Conservation (phyloP, 805 yeast species). For the Debaryomyces hansenii region DNA sequence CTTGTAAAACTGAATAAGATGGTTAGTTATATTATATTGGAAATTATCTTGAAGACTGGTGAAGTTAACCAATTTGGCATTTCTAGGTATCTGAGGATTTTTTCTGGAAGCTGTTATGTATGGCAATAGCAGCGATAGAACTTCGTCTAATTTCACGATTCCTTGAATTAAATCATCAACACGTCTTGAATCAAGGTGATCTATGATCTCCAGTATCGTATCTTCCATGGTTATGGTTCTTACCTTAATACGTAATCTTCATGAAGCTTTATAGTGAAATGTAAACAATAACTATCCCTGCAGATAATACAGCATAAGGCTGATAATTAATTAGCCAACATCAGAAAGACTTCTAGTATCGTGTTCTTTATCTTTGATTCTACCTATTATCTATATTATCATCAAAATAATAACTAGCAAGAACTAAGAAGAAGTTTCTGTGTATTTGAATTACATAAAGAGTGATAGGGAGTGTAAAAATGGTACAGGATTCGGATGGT, state of each 20-base stretch:
- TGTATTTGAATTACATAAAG: no score
- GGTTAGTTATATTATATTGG: conserved; percentile 48
- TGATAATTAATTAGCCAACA: not conserved
- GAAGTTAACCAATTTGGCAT: conserved; percentile 24
- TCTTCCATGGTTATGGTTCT: conserved; percentile 7
- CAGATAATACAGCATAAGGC: not conserved
- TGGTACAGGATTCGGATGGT: not conserved
- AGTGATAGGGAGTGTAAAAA: not conserved
- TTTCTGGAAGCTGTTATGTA: conserved; percentile 9
- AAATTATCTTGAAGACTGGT: conserved; percentile 51
- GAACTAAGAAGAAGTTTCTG: not conserved
- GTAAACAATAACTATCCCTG: conserved; percentile 1
- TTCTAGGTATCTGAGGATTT: not conserved
- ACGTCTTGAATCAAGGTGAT: conserved; percentile 13
- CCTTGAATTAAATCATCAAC: conserved; percentile 12
- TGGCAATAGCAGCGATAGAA: conserved; percentile 19
- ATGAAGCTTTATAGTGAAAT: not conserved
- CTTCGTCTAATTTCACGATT: conserved; percentile 13
- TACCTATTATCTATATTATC: not conserved
- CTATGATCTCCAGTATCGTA: conserved; percentile 11
- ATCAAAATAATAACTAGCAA: not conserved
- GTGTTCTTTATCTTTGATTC: not conserved
- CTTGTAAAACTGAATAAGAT: conserved; percentile 21
- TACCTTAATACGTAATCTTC: not conserved
- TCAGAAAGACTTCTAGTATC: not conserved